Evolutionary conservation across 2,329 filamentous ascomycete species (phyloP), one percentile per base, ranked within the genome.

Genomic region (Ophiostoma australiae): DNA sequence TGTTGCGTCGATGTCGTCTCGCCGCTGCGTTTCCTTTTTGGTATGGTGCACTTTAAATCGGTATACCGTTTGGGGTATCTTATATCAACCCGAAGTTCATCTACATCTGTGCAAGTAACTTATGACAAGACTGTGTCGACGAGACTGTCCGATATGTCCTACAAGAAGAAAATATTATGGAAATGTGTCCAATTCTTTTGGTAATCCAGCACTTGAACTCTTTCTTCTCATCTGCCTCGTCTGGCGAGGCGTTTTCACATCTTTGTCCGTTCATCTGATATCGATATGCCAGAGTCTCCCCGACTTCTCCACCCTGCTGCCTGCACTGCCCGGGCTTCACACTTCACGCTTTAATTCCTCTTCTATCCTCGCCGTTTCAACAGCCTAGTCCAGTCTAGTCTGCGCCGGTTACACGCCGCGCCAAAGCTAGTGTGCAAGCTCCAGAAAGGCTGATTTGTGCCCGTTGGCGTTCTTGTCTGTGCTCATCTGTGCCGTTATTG

Each of bases 341-440:
- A 27, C 17, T 48, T 15, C 15, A 20, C 15, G 17, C n/a, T 27
- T 11, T 41, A 11, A 41, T 58, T 23, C n/a, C 8, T 27, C n/a
- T 8, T 10, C 52, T 15, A 27, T 13, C 52, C n/a, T 58, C 52
- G 52, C 52, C 52, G 52, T 58, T 58, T 58, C 52, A 27, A 27
- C 23, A 27, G n/a, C n/a, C 52, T n/a, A 58, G n/a, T 4, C 8
- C 23, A 27, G n/a, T 15, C 23, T 58, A 58, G 52, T 17, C 52
- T 58, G 52, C 52, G 52, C 52, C 52, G 52, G 52, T 58, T 58
- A 27, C 52, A 58, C 52, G 52, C 52, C 52, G 52, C 52, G 52
- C 52, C 52, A 58, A n/a, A 58, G 23, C 52, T 58, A 58, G 52
- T 58, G 52, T 23, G 11, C 23, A 23, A 1, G 52, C 52, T n/a